Percentiles rank a stretch among this genome's conserved stretches.
Conservation (phyloP, 306 rosid genomes). For the Prunus salicina region DNA sequence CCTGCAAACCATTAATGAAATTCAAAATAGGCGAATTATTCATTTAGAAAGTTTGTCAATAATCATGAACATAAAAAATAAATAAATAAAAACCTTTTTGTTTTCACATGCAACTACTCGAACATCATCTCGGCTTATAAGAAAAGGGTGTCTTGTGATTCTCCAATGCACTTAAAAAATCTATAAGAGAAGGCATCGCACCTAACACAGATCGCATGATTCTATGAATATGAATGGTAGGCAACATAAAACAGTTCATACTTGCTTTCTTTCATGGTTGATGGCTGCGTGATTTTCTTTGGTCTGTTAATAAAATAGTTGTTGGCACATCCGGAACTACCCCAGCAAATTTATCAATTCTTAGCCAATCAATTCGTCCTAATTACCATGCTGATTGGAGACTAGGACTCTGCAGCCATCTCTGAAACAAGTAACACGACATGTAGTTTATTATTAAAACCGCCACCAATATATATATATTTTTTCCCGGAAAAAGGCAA, state of each 20-base stretch:
- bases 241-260: not conserved
- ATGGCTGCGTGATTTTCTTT: not conserved
- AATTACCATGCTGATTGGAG: too few relatives aligned
- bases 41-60: not conserved
- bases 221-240: not conserved
- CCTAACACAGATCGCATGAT: not conserved
- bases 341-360: not conserved
- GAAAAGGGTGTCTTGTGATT: too few relatives aligned
- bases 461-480: too few relatives aligned
- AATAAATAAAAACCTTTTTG: not conserved
- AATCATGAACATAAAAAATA: not conserved
- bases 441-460: not conserved
- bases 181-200: not conserved
- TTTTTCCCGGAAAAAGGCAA: too few relatives aligned
- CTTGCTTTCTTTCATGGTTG: not conserved
- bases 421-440: not conserved
- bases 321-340: not conserved
- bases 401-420: not conserved
- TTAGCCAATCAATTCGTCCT: not conserved
- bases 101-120: not conserved
- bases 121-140: not conserved
- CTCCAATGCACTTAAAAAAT: not conserved
- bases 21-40: too few relatives aligned
- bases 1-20: not conserved
- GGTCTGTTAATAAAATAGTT: not conserved